Evolutionary conservation across 2,329 filamentous ascomycete species (phyloP), one percentile per base, ranked within the genome.

Genomic region (Monosporascus sp.): DNA sequence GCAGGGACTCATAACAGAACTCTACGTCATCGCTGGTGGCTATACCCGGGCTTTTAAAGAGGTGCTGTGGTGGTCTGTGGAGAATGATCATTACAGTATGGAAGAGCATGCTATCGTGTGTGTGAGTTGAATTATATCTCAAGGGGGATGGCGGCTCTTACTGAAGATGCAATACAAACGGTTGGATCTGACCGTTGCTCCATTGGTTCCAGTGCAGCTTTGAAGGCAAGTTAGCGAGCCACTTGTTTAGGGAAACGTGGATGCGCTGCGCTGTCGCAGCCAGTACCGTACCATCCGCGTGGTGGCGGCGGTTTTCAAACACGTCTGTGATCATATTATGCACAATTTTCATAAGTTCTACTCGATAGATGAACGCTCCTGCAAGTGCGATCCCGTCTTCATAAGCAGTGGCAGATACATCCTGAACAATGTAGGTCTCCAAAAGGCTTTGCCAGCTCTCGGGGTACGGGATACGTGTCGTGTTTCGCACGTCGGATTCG

Each of bases 21-120:
- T 78, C 71, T 7, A 79, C 71, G 38, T 77, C 75, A 53, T 78
- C 74, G 31, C 70, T 72, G 5, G 68, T 67, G 3, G 68, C 64
- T 14, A 74, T 68, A 1, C 65, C 70, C 1, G 68, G 66, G 37
- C 72, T 72, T 53, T 69, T 66, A 41, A 77, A 71, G 38, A 74
- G 65, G 48, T 76, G 71, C 3, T 68, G 71, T 1, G 76, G 75
- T 2, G 77, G 77, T 0, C 77, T 71, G 55, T 79, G 76, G 3
- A 79, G 70, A 48, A 79, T 77, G 20, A 78, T 78, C 74, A 79
- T 77, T 48, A 72, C 70, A 1, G 76, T 78, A 53, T 79, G 76
- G 56, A 78, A 79, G 17, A 74, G 60, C 70, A 79, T 76, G 56
- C 61, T 65, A 40, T 20, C n/a, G n/a, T 45, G n/a, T 18, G 52